Percentiles rank a stretch among this genome's conserved stretches.
Evolutionary conservation across 768 basidiomycete species (phyloP).

Genomic region (Suillus cothurnatus): DNA sequence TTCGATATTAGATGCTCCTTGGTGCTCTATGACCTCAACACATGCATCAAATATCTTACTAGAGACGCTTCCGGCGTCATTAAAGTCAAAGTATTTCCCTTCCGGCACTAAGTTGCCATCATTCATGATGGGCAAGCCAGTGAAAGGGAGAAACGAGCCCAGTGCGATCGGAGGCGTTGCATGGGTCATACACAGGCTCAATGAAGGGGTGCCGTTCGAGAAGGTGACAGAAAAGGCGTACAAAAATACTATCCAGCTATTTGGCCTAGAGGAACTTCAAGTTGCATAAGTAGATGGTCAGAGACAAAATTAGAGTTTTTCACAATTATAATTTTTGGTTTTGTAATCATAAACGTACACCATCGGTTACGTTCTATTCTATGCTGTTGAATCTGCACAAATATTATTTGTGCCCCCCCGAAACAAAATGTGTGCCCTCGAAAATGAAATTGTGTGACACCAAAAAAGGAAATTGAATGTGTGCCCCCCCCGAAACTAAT

Average conservation of each 20-base stretch:
- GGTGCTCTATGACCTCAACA: conserved; percentile 70
- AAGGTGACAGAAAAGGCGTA: conserved; percentile 58
- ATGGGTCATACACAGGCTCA: conserved; percentile 61
- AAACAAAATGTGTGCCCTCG: too few species aligned
- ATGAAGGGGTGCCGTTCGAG: conserved; percentile 51
- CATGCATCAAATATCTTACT: conserved; percentile 61
- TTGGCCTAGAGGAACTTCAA: conserved; percentile 47
- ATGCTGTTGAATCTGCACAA: too few species aligned
- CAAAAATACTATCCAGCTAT: conserved; percentile 64
- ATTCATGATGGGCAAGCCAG: conserved; percentile 57
- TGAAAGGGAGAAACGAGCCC: conserved; percentile 83
- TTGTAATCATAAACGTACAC: too few species aligned
- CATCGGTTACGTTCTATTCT: too few species aligned
- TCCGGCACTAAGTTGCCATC: conserved; percentile 54
- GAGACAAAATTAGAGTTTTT: neutral
- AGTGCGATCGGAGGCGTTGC: conserved; percentile 66
- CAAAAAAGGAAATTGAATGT: too few species aligned
- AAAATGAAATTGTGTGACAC: too few species aligned
- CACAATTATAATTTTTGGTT: neutral
- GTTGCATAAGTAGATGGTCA: neutral
- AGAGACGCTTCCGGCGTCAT: conserved; percentile 45
- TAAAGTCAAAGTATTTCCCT: conserved; percentile 55
- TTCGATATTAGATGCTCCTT: conserved; percentile 59
- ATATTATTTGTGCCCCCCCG: too few species aligned
- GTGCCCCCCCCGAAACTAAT: too few species aligned